A percentile compares a stretch with the other conserved stretches of the same genome.
phyloP scores from a whole-genome alignment of 257 asterid species.

The Anisodus tanguticus region DNA sequence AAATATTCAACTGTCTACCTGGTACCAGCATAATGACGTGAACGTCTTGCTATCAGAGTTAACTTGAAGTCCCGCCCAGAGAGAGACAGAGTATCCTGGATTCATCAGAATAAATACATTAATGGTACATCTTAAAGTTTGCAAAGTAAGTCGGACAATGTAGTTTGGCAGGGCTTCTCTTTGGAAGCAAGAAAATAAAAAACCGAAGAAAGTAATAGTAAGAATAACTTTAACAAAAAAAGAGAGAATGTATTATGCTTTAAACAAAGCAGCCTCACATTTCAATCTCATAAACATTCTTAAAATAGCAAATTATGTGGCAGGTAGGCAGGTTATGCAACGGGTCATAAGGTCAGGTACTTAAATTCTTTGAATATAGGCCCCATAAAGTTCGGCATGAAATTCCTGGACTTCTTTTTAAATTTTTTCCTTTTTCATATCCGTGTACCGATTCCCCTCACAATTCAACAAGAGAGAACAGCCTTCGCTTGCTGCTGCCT shows the following conservation, averaged over 20 bases:
- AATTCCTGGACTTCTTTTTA: neutral
- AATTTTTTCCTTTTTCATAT: neutral
- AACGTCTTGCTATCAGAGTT: conserved; percentile 85
- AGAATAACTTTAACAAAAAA: neutral
- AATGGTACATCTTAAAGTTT: conserved; percentile 18
- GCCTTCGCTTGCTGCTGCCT: neutral
- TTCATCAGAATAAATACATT: conserved; percentile 36
- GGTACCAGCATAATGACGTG: conserved; percentile 97
- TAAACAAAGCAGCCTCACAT: conserved; percentile 16
- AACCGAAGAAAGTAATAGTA: neutral
- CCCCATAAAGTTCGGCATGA: neutral
- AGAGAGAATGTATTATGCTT: conserved; percentile 21
- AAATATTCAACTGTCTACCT: conserved; percentile 50
- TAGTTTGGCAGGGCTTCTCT: neutral
- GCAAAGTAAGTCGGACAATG: neutral
- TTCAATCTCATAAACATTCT: conserved; percentile 6
- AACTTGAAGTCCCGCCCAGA: conserved; percentile 80
- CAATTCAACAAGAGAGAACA: neutral
- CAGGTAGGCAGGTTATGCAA: neutral
- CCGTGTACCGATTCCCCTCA: neutral
- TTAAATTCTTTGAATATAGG: neutral
- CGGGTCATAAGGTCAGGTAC: neutral
- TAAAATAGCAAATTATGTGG: neutral
- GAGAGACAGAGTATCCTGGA: conserved; percentile 71
- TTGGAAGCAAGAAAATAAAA: neutral